A percentile compares a stretch with the other conserved stretches of the same genome.
Conservation (phyloP, 768 basidiomycete species). For the Calocera cornea region DNA sequence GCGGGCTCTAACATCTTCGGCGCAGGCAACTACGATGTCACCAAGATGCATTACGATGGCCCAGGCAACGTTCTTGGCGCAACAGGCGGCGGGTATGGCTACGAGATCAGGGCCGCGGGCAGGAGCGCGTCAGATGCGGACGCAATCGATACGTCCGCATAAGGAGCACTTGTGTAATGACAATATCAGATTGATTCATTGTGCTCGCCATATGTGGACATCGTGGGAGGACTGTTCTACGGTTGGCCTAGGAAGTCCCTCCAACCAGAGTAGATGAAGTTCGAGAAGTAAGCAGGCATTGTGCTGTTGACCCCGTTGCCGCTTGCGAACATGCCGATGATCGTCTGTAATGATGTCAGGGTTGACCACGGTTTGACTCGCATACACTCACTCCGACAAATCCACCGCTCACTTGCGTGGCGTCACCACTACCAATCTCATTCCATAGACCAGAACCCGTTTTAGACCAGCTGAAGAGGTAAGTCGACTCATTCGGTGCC, state of each 20-base stretch:
- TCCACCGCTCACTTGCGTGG: background rate
- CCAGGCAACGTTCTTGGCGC: conserved; percentile 54
- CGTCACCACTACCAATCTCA: background rate
- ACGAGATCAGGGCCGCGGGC: conserved; percentile 42
- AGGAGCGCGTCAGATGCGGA: conserved; percentile 2
- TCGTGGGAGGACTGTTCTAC: background rate
- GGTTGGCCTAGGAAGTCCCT: background rate
- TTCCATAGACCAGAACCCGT: background rate
- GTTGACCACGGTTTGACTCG: background rate
- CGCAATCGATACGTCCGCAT: conserved; percentile 2
- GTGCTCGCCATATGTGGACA: background rate
- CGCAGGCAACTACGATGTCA: conserved; percentile 83
- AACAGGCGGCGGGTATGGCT: conserved; percentile 61
- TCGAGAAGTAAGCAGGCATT: background rate
- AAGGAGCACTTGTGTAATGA: background rate
- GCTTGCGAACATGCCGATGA: background rate
- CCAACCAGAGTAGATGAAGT: conserved; percentile 4
- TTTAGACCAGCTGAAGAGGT: background rate
- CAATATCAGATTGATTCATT: background rate
- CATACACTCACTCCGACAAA: background rate
- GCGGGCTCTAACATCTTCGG: background rate
- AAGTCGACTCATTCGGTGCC: background rate
- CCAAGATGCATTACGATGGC: conserved; percentile 82
- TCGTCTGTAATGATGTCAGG: background rate
- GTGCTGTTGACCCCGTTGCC: background rate